Base-by-base conservation (phyloP, 352 stramenopile genomes). In the Globisporangium yorkense region DNA sequence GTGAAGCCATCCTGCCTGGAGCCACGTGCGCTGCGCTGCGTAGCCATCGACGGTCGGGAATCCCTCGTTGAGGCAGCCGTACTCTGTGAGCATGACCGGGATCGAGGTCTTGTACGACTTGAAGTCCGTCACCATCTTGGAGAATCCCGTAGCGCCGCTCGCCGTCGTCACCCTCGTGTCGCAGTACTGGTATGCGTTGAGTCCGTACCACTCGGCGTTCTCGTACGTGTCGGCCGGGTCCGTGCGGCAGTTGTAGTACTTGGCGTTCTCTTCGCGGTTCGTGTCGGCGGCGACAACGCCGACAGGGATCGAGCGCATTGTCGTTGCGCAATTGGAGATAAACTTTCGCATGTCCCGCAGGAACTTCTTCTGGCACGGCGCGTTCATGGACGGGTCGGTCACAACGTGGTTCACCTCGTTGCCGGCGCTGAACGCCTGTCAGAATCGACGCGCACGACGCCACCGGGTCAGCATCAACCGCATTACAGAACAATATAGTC, bases 301-400 rank as follows among this genome's bases (percentile, higher is more conserved):
- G 7, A 96, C 74, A 0, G 88, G 84, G 39, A 96, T 77, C n/a
- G 77, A n/a, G 4, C 88, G 80, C 24, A 90, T 65, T 40, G 65
- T 77, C 15, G 20, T 31, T 1, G 52, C 33, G 51, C 88, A 96
- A 2, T 46, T 56, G 1, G 52, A 57, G 12, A 92, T 69, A 66
- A 88, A 96, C 9, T 58, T 62, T 43, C 86, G 72, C 81, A 96
- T 92, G 56, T 96, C 88, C 4, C 74, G 68, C 39, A 96, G 67
- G 52, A 95, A 94, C 61, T 95, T 95, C 66, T 96, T 96, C 59
- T 94, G 82, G 64, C 88, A 96, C 9, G 87, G 77, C 10, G 78
- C 83, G 52, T 95, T 94, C 10, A 68, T 65, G 10, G 57, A 59
- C 0, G 66, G 55, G 13, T 71, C 62, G 0, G 48, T 44, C 8